These are phyloP conservation scores for Moniliella sp. DNA, from an alignment of 1,284 basidiomycete species.

Conservation along the genomic window DNA sequence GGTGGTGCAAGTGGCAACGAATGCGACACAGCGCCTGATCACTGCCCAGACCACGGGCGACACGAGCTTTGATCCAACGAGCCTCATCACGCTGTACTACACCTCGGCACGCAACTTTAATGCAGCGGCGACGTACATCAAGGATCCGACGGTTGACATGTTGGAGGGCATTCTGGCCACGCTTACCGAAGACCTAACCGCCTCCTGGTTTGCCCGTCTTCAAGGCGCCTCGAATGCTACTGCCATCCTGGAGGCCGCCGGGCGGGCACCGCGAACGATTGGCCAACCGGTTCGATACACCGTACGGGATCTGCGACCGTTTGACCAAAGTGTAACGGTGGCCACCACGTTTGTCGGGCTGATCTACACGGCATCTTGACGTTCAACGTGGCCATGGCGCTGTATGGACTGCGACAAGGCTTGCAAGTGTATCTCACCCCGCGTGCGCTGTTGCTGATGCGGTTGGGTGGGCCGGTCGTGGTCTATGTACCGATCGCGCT, in stretches of 20 bases:
- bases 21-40: no score
- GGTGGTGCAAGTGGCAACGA: no score
- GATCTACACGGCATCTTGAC: conserved; percentile 47
- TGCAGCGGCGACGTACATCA: no score
- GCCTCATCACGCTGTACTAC: no score
- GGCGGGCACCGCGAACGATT: conserved; percentile 45
- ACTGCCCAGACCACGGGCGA: no score
- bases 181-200: no score
- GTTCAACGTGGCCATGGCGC: conserved; percentile 25
- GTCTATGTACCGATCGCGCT: conserved; percentile 17
- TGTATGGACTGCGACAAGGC: conserved; percentile 8
- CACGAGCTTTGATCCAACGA: no score
- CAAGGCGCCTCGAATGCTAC: no score
- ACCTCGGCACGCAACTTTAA: no score
- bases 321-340: conserved; percentile 48
- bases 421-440: conserved; percentile 13
- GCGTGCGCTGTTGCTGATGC: conserved; percentile 14
- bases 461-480: conserved; percentile 10
- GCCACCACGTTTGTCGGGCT: conserved; percentile 54
- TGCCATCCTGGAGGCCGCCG: conserved; percentile 38
- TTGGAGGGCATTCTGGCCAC: no score
- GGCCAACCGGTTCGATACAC: conserved; percentile 40
- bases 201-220: no score
- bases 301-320: conserved; percentile 45
- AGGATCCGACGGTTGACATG: no score